These are phyloP conservation scores for Choiromyces venosus DNA, from an alignment of 495 filamentous ascomycete species.

Conservation along the genomic window DNA sequence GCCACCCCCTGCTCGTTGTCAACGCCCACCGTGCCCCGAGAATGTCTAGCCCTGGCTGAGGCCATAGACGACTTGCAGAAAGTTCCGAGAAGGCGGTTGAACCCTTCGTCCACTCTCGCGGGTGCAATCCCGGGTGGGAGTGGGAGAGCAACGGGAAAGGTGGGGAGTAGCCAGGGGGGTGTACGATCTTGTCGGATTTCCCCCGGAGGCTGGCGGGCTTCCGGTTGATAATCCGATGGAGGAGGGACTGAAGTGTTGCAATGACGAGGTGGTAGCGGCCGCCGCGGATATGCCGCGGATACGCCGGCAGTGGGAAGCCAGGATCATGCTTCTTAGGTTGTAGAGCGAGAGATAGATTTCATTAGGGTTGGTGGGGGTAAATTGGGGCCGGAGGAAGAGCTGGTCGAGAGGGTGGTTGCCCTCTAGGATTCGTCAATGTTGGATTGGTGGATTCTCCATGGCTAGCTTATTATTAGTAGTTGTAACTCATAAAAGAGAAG, in stretches of 20 bases:
- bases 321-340: conserved; percentile 10
- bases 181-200: conserved; percentile 30
- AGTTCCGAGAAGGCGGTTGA: conserved; percentile 28
- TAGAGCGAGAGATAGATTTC: conserved; percentile 28
- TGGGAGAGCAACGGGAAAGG: neutral
- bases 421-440: conserved; percentile 40
- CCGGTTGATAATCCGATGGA: conserved; percentile 31
- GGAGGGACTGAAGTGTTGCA: conserved; percentile 27
- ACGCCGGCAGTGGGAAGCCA: conserved; percentile 33
- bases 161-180: conserved; percentile 35
- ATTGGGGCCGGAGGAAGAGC: conserved; percentile 23
- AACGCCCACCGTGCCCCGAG: conserved; percentile 4
- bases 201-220: conserved; percentile 19
- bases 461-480: conserved; percentile 3
- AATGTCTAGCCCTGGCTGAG: conserved; percentile 21
- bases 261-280: conserved; percentile 40
- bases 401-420: conserved; percentile 25
- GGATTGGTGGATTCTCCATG: conserved; percentile 36
- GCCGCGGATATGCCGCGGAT: too few relatives aligned
- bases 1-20: conserved; percentile 30
- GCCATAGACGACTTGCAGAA: conserved; percentile 38
- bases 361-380: conserved; percentile 15
- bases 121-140: neutral
- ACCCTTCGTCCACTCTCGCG: conserved; percentile 7
- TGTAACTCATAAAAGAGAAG: neutral